phyloP scores from a whole-genome alignment of 2,329 filamentous ascomycete species.

The Cladosporium sphaerospermum region DNA sequence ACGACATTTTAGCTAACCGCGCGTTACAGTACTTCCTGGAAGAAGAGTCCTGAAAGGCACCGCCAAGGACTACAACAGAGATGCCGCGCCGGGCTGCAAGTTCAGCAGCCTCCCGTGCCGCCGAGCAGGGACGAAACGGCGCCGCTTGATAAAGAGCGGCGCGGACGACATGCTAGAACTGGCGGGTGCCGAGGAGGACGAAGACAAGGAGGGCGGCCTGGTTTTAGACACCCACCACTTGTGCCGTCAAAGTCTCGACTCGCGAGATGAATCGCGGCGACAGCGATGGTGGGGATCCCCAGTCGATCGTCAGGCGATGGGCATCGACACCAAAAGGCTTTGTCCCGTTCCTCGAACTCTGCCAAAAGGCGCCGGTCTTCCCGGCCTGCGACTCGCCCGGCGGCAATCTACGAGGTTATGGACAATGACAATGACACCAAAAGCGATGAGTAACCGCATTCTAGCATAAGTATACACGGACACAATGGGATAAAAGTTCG shows the following conservation, averaged over 20 bases:
- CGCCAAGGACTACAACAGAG: constrained; percentile 35
- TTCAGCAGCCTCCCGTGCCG: constrained; percentile 5
- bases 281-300: neutral
- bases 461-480: no score
- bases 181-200: constrained; percentile 60
- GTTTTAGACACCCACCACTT: neutral
- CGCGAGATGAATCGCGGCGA: neutral
- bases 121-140: constrained; percentile 25
- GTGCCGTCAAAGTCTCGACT: neutral
- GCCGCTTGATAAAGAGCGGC: constrained; percentile 27
- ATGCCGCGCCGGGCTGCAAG: constrained; percentile 8
- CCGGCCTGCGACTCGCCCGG: neutral
- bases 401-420: constrained; percentile 11
- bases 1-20: neutral
- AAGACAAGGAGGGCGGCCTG: constrained; percentile 37
- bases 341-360: neutral
- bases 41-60: constrained; percentile 67
- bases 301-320: constrained; percentile 13
- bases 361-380: neutral
- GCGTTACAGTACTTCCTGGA: constrained; percentile 80
- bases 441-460: no score
- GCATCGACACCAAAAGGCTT: constrained; percentile 5
- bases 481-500: constrained; percentile 1
- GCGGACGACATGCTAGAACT: constrained; percentile 51
- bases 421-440: neutral